Conservation (phyloP, 805 yeast species). For the Kregervanrija delftensis region DNA sequence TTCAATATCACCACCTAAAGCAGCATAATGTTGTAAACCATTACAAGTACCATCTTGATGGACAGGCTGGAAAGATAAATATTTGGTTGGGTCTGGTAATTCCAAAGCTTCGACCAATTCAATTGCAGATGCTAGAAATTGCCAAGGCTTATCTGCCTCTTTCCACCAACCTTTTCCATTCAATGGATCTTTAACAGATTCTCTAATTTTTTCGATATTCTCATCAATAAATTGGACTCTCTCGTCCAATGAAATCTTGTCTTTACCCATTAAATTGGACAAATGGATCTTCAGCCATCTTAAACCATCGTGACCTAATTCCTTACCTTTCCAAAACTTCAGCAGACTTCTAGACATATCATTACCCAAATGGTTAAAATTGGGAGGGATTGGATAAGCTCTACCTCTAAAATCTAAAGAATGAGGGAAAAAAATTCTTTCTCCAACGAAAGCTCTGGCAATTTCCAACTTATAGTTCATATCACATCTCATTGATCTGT, state of each 20-base stretch:
- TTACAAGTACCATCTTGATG: constrained; percentile 88
- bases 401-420: constrained; percentile 79
- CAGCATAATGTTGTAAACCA: constrained; percentile 83
- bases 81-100: constrained; percentile 57
- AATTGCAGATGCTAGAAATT: constrained; percentile 61
- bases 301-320: constrained; percentile 57
- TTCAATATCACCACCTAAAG: constrained; percentile 76
- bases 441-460: constrained; percentile 87
- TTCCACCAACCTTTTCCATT: constrained; percentile 59
- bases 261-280: constrained; percentile 68
- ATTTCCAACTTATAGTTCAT: constrained; percentile 89
- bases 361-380: constrained; percentile 74
- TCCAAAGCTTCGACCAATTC: constrained; percentile 58
- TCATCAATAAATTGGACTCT: constrained; percentile 55
- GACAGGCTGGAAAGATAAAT: constrained; percentile 65
- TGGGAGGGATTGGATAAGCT: constrained; percentile 76
- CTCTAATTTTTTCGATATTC: constrained; percentile 45
- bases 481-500: constrained; percentile 88
- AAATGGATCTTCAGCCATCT: constrained; percentile 72
- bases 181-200: constrained; percentile 59
- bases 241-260: constrained; percentile 61
- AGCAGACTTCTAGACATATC: constrained; percentile 70
- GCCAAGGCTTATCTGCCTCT: constrained; percentile 80
- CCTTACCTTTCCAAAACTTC: constrained; percentile 71
- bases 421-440: constrained; percentile 72